Conservation (phyloP, 2,329 filamentous ascomycete genomes). For the Myriangium duriaei region DNA sequence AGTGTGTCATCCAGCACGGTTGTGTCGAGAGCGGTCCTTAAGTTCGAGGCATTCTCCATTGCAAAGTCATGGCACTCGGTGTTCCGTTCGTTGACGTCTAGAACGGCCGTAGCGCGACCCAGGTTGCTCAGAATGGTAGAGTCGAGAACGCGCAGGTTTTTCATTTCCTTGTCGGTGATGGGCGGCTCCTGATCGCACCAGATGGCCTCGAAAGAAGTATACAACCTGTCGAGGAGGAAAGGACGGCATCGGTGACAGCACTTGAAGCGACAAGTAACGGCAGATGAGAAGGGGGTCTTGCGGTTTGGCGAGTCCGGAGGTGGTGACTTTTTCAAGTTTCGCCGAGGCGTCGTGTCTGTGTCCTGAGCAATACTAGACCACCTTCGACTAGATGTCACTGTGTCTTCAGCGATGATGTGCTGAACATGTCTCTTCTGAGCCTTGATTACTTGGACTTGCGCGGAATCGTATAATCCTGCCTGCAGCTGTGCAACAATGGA, state of each 20-base stretch:
- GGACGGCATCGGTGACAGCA: conserved; percentile 40
- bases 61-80: conserved; percentile 22
- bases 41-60: conserved; percentile 17
- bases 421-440: conserved; percentile 29
- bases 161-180: conserved; percentile 21
- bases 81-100: no score
- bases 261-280: conserved; percentile 28
- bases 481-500: conserved; percentile 31
- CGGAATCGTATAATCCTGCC: conserved; percentile 29
- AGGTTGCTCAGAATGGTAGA: conserved; percentile 20
- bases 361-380: neutral
- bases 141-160: conserved; percentile 25
- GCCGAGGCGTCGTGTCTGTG: neutral
- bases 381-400: neutral
- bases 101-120: no score
- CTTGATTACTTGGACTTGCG: conserved; percentile 29
- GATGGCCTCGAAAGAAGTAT: conserved; percentile 32
- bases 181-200: conserved; percentile 25
- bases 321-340: neutral
- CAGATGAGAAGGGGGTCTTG: conserved; percentile 4
- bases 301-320: neutral
- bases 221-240: conserved; percentile 35
- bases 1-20: no score
- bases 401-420: conserved; percentile 13
- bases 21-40: no score